These are phyloP conservation scores for Fusarium ambrosium DNA, from an alignment of 2,329 filamentous ascomycete species.

Conservation along the genomic window DNA sequence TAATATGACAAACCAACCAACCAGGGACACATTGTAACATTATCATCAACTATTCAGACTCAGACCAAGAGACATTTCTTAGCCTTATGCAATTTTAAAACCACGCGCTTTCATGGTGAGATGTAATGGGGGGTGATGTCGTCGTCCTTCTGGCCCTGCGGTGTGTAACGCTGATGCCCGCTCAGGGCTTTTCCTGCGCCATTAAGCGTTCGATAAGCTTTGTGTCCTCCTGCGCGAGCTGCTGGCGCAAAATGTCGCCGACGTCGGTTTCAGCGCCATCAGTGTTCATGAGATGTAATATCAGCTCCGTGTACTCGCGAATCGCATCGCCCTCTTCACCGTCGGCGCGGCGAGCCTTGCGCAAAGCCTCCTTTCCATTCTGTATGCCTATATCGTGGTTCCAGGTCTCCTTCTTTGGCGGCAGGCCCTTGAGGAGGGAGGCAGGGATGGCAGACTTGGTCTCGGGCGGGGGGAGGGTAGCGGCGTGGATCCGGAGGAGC, in stretches of 20 bases:
- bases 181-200: slow-evolving; percentile 57
- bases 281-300: slow-evolving; percentile 62
- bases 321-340: slow-evolving; percentile 71
- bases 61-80: slow-evolving; percentile 19
- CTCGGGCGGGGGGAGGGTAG: slow-evolving; percentile 62
- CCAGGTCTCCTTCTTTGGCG: slow-evolving; percentile 63
- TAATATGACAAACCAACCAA: slow-evolving; percentile 35
- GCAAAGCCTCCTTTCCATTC: slow-evolving; percentile 67
- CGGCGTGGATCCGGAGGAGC: slow-evolving; percentile 63
- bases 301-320: slow-evolving; percentile 71
- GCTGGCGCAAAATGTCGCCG: slow-evolving; percentile 57
- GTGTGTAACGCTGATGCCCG: background rate
- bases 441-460: slow-evolving; percentile 48
- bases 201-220: slow-evolving; percentile 65
- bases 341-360: slow-evolving; percentile 62
- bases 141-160: background rate
- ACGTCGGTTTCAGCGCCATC: slow-evolving; percentile 50
- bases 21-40: slow-evolving; percentile 30
- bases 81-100: background rate
- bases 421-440: slow-evolving; percentile 51
- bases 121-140: slow-evolving; percentile 7
- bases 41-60: slow-evolving; percentile 30
- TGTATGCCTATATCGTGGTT: slow-evolving; percentile 69
- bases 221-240: slow-evolving; percentile 62
- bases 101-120: background rate